Percentiles rank a stretch among this genome's conserved stretches.
phyloP scores from a whole-genome alignment of 805 yeast genomes.

The Ogataea pini region DNA sequence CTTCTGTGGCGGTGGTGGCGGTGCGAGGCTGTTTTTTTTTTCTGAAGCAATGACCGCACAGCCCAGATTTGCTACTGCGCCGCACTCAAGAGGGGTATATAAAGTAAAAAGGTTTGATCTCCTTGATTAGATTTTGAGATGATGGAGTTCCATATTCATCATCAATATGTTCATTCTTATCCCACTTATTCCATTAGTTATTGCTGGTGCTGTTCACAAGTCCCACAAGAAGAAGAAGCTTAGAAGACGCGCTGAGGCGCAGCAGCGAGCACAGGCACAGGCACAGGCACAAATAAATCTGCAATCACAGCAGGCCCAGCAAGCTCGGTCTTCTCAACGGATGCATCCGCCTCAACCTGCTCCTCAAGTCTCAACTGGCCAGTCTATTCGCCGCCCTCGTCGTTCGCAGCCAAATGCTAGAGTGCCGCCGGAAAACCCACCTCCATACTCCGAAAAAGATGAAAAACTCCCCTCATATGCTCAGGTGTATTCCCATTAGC shows the following conservation, averaged over 20 bases:
- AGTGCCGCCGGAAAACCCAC: neutral
- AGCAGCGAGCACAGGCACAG: too few species aligned
- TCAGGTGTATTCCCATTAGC: neutral
- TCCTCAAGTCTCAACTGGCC: too few species aligned
- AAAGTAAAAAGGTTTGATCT: neutral
- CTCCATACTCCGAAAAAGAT: constrained; percentile 3
- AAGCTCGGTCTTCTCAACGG: neutral
- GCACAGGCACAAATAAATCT: too few species aligned
- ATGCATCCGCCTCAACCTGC: neutral
- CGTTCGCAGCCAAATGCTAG: neutral
- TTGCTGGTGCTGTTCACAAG: neutral
- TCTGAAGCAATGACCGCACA: neutral
- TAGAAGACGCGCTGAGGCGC: neutral
- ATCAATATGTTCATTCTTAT: neutral
- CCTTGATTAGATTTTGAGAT: too few species aligned
- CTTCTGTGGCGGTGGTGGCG: neutral
- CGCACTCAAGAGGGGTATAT: neutral
- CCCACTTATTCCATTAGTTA: neutral
- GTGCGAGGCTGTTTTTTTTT: constrained; percentile 1
- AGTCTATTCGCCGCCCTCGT: neutral
- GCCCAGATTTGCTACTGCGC: constrained; percentile 2
- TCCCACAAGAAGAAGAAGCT: constrained; percentile 5
- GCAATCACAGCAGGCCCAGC: neutral
- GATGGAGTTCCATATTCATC: neutral
- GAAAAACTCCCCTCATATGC: neutral